These are phyloP conservation scores for Brassica nigra DNA, from an alignment of 345 rosid genomes.

Conservation along the genomic window DNA sequence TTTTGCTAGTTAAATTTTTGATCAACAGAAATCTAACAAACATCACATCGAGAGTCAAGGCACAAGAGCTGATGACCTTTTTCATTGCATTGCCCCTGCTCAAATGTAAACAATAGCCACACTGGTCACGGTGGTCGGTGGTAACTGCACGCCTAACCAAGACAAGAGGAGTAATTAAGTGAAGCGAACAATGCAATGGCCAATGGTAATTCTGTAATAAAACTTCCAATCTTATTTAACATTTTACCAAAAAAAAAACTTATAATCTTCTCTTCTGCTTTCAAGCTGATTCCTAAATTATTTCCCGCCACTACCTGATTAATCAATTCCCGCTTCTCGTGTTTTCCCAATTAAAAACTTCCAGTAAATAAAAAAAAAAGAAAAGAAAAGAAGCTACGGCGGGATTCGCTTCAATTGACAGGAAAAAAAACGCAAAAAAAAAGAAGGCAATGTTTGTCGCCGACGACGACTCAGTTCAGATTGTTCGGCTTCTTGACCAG, in stretches of 20 bases:
- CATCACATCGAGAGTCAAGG: neutral
- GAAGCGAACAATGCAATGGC: neutral
- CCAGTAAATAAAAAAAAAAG: neutral
- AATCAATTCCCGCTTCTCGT: constrained; percentile 33
- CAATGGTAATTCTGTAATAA: neutral
- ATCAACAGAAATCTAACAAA: neutral
- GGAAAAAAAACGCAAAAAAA: neutral
- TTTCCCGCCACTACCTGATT: constrained; percentile 31
- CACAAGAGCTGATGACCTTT: neutral
- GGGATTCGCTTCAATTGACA: neutral
- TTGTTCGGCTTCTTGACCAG: constrained; percentile 61
- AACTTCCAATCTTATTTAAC: neutral
- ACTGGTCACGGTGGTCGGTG: neutral
- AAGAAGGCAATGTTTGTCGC: constrained; percentile 24
- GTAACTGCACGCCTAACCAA: neutral
- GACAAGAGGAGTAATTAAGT: neutral
- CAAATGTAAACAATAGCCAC: neutral
- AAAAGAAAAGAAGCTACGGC: neutral
- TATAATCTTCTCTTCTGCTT: too few relatives aligned
- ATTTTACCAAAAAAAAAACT: too few relatives aligned
- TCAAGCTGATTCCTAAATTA: neutral
- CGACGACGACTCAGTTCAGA: constrained; percentile 31
- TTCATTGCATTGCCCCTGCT: too few relatives aligned
- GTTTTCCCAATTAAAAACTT: neutral
- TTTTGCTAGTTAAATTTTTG: neutral